phyloP scores from a whole-genome alignment of 2,329 filamentous ascomycete genomes.

The Mycosphaerelloides madeirae region DNA sequence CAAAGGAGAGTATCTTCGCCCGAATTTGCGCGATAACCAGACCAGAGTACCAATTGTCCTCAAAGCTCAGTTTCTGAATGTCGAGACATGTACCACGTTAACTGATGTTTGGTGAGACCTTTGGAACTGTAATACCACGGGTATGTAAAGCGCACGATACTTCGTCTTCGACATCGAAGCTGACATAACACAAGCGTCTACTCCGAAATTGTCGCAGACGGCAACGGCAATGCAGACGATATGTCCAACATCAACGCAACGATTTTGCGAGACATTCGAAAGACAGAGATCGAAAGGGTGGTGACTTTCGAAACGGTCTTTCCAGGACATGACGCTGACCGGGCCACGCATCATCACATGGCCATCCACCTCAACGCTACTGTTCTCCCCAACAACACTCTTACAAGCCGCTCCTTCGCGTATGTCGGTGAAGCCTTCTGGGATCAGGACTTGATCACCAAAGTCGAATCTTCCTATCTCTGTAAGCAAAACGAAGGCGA shows the following conservation, averaged over 20 bases:
- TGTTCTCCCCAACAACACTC: constrained; percentile 1
- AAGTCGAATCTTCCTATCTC: constrained; percentile 46
- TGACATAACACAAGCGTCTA: constrained; percentile 45
- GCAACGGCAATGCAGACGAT: constrained; percentile 30
- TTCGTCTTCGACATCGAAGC: constrained; percentile 23
- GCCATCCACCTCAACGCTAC: constrained; percentile 29
- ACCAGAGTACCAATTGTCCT: constrained; percentile 38
- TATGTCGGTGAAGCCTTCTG: constrained; percentile 64
- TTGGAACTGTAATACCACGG: no score
- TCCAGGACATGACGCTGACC: constrained; percentile 41
- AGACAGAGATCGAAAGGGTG: constrained; percentile 35
- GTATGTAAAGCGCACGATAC: no score
- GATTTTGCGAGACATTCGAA: constrained; percentile 38
- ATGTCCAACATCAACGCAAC: constrained; percentile 19
- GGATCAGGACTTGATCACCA: constrained; percentile 53
- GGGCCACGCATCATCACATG: constrained; percentile 38
- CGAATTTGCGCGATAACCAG: constrained; percentile 38
- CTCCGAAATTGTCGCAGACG: constrained; percentile 29
- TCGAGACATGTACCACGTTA: constrained; percentile 39
- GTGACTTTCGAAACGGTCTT: constrained; percentile 40
- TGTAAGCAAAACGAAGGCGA: no score
- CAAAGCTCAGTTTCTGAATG: constrained; percentile 42
- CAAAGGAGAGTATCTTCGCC: constrained; percentile 35
- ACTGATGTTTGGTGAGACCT: constrained; percentile 40
- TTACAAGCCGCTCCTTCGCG: constrained; percentile 42